These are phyloP conservation scores for Lentinula sp. DNA, from an alignment of 768 basidiomycete species.

Conservation along the genomic window DNA sequence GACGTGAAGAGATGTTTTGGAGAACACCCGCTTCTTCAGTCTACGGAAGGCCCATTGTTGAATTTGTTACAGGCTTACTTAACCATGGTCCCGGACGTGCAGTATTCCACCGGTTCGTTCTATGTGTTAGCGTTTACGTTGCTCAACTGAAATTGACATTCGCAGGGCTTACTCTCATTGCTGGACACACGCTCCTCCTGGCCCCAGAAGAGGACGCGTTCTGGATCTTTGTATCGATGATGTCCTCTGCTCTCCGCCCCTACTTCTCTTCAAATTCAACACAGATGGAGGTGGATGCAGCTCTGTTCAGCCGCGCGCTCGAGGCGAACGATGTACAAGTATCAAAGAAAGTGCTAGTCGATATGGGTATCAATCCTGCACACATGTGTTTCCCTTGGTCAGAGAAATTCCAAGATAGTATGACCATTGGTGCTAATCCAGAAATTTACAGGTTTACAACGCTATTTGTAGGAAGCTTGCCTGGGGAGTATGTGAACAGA, in stretches of 20 bases:
- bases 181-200: conserved; percentile 65
- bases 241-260: conserved; percentile 77
- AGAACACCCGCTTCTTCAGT: conserved; percentile 53
- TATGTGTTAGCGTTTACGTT: conserved; percentile 2
- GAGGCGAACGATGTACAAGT: conserved; percentile 52
- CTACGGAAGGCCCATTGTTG: conserved; percentile 48
- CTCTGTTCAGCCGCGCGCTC: conserved; percentile 64
- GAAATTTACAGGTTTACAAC: conserved; percentile 54
- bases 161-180: conserved; percentile 61
- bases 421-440: not conserved
- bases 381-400: conserved; percentile 63
- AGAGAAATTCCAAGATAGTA: conserved; percentile 9
- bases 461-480: conserved; percentile 63
- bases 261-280: conserved; percentile 59
- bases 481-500: conserved; percentile 58
- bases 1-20: conserved; percentile 52
- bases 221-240: conserved; percentile 84
- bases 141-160: not conserved
- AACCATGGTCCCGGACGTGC: conserved; percentile 80
- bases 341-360: conserved; percentile 63
- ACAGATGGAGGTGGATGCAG: conserved; percentile 73
- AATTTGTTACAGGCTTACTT: conserved; percentile 68
- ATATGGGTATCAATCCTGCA: conserved; percentile 53
- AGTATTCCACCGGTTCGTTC: conserved; percentile 52
- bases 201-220: conserved; percentile 87